Conservation (phyloP, 805 yeast species). For the Alloascoidea hylecoeti region DNA sequence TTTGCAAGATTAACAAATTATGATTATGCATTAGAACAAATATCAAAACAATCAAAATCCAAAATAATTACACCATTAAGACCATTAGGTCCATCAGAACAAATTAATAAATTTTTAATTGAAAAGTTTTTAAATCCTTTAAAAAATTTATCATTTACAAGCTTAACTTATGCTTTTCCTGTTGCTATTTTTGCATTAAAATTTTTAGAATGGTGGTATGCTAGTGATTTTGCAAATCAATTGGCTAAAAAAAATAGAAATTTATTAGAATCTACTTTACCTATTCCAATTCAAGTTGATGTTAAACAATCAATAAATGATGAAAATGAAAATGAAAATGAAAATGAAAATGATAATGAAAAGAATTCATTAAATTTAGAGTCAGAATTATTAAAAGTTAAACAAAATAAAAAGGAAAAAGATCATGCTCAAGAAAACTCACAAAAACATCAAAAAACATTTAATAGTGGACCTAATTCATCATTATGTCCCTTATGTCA, state of each 20-base stretch:
- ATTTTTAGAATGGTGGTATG: conserved; percentile 89
- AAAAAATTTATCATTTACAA: conserved; percentile 10
- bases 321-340: conserved; percentile 6
- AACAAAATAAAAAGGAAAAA: conserved; percentile 8
- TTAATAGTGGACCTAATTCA: conserved; percentile 15
- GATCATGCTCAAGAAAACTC: conserved; percentile 10
- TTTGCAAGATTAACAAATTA: conserved; percentile 40
- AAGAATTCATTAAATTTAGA: conserved; percentile 1
- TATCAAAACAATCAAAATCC: background rate
- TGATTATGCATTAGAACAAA: conserved; percentile 10
- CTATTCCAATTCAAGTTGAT: conserved; percentile 21
- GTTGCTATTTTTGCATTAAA: conserved; percentile 69
- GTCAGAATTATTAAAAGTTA: conserved; percentile 3
- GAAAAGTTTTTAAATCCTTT: conserved; percentile 15
- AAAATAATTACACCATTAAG: background rate
- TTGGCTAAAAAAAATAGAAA: conserved; percentile 33
- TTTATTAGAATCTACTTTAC: conserved; percentile 31
- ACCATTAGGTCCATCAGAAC: conserved; percentile 1
- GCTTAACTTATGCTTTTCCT: conserved; percentile 42
- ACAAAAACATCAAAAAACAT: conserved; percentile 14
- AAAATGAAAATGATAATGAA: conserved; percentile 1
- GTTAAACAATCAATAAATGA: background rate
- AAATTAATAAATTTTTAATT: conserved; percentile 7
- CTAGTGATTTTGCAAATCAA: conserved; percentile 54
- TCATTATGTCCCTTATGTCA: conserved; percentile 57